These are phyloP conservation scores for Plasmopara viticola DNA, from an alignment of 352 stramenopile genomes.

Conservation along the genomic window DNA sequence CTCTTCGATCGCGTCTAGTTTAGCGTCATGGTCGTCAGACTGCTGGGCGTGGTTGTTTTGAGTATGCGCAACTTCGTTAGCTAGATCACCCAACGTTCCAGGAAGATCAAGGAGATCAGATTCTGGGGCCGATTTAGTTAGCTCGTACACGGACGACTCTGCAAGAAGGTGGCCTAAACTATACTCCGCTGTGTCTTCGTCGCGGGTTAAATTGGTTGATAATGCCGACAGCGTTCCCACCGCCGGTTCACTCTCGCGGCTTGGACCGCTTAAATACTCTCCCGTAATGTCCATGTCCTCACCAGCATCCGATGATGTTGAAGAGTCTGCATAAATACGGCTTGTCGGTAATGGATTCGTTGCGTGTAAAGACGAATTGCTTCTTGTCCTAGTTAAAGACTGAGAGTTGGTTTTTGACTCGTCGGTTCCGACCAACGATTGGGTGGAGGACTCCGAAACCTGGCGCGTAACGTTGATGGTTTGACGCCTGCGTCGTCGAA, in stretches of 20 bases:
- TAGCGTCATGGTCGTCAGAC: constrained; percentile 30
- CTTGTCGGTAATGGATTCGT: constrained; percentile 16
- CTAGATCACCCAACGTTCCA: constrained; percentile 18
- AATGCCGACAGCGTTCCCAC: constrained; percentile 4
- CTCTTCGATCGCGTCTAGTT: constrained; percentile 60
- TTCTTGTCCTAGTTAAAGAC: constrained; percentile 7
- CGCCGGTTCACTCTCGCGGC: neutral
- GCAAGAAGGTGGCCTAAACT: constrained; percentile 54
- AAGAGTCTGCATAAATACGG: constrained; percentile 65
- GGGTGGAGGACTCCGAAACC: constrained; percentile 3
- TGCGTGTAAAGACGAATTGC: constrained; percentile 46
- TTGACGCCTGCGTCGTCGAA: constrained; percentile 40
- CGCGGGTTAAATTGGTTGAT: constrained; percentile 10
- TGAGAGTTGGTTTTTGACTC: constrained; percentile 8
- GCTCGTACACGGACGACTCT: constrained; percentile 44
- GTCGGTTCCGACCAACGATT: constrained; percentile 7
- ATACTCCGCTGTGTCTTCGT: constrained; percentile 57
- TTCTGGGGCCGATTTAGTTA: constrained; percentile 21
- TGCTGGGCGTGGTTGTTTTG: constrained; percentile 9
- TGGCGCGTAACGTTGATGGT: constrained; percentile 27
- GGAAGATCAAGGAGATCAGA: constrained; percentile 20
- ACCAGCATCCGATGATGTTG: constrained; percentile 62
- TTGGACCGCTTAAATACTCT: constrained; percentile 36
- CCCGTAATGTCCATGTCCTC: constrained; percentile 87
- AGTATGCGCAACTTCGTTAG: constrained; percentile 21